Percentiles rank a stretch among this genome's conserved stretches.
Conservation (phyloP, 23 red algal genomes). For the Cyanidioschyzon merolae region DNA sequence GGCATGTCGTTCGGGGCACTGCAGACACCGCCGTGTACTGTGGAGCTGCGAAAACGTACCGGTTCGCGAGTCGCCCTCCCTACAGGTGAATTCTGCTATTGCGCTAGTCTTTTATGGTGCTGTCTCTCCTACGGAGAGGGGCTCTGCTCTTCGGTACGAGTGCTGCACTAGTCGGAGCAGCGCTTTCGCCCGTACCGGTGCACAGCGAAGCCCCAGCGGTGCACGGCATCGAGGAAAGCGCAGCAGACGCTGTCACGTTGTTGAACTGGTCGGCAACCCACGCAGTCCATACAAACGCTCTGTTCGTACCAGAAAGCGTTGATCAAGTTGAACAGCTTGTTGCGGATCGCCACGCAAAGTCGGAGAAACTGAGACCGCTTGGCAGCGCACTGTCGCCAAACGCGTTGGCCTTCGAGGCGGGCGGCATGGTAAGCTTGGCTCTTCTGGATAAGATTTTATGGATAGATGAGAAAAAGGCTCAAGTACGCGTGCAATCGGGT, state of each 20-base stretch:
- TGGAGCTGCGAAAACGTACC: too few species aligned
- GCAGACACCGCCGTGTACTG: too few species aligned
- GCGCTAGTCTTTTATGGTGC: not conserved
- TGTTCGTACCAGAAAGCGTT: slow-evolving; percentile 40
- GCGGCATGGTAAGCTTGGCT: slow-evolving; percentile 71
- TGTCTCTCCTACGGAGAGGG: not conserved
- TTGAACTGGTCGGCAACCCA: slow-evolving; percentile 81
- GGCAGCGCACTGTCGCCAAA: slow-evolving; percentile 74
- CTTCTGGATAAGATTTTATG: slow-evolving; percentile 50
- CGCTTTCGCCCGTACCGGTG: not conserved
- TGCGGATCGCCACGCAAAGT: slow-evolving; percentile 18
- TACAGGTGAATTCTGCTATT: too few species aligned
- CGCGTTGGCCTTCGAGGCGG: slow-evolving; percentile 36
- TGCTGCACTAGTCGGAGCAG: not conserved
- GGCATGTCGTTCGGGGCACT: too few species aligned
- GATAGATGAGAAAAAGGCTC: slow-evolving; percentile 29
- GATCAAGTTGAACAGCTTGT: slow-evolving; percentile 33
- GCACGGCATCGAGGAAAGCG: not conserved
- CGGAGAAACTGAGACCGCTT: slow-evolving; percentile 53
- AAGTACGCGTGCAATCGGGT: slow-evolving; percentile 61
- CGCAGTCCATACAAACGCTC: slow-evolving; percentile 22
- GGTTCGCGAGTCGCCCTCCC: too few species aligned
- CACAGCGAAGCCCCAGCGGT: not conserved
- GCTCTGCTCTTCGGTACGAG: not conserved
- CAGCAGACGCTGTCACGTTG: not conserved